phyloP scores from a whole-genome alignment of 805 yeast species.

The Wickerhamiella sergipiensis region DNA sequence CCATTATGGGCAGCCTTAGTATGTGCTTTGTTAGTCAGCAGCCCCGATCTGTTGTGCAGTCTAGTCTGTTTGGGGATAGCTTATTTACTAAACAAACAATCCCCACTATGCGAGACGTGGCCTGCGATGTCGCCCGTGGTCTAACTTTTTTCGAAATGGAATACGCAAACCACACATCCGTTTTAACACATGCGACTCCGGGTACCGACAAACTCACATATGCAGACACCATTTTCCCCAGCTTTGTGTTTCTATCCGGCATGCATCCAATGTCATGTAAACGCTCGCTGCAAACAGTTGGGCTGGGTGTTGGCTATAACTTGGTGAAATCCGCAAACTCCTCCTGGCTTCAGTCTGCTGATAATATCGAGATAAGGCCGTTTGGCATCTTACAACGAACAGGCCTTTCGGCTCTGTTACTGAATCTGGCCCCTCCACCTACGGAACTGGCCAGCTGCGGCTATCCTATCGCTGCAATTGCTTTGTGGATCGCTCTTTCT shows the following conservation, averaged over 20 bases:
- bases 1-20: too few species aligned
- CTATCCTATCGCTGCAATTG: slow-evolving; percentile 17
- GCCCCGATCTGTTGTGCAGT: background rate
- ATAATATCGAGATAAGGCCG: slow-evolving; percentile 9
- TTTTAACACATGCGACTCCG: slow-evolving; percentile 16
- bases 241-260: slow-evolving; percentile 21
- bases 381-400: slow-evolving; percentile 22
- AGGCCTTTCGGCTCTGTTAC: slow-evolving; percentile 18
- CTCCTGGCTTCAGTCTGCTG: slow-evolving; percentile 2
- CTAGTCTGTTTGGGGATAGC: background rate
- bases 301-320: slow-evolving; percentile 22
- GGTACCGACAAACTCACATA: slow-evolving; percentile 16
- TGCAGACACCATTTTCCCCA: slow-evolving; percentile 23
- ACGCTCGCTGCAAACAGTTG: slow-evolving; percentile 14
- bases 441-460: slow-evolving; percentile 6
- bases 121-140: slow-evolving; percentile 21
- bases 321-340: slow-evolving; percentile 4
- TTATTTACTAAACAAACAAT: background rate
- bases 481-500: slow-evolving; percentile 20
- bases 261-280: slow-evolving; percentile 14
- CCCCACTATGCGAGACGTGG: slow-evolving; percentile 13
- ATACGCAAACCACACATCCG: slow-evolving; percentile 12
- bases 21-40: background rate
- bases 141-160: slow-evolving; percentile 22
- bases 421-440: slow-evolving; percentile 9